These are phyloP conservation scores for Xylaria palmicola DNA, from an alignment of 495 filamentous ascomycete species.

Conservation along the genomic window DNA sequence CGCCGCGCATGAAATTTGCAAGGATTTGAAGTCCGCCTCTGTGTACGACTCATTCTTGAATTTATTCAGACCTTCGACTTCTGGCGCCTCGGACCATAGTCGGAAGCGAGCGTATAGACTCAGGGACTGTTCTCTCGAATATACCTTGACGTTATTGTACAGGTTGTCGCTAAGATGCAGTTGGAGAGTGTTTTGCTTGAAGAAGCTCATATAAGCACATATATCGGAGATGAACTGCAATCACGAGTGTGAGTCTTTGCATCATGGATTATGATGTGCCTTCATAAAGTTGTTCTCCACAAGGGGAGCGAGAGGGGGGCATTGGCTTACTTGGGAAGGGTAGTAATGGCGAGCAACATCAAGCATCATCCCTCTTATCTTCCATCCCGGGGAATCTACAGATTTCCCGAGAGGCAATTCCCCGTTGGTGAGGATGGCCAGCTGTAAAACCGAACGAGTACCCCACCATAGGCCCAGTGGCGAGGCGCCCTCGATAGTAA, in stretches of 20 bases:
- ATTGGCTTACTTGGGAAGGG: slow-evolving; percentile 34
- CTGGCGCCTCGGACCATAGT: slow-evolving; percentile 33
- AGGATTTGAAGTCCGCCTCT: slow-evolving; percentile 39
- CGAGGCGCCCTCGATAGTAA: slow-evolving; percentile 50
- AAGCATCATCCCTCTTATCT: slow-evolving; percentile 47
- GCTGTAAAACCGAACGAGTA: slow-evolving; percentile 50
- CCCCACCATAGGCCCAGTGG: slow-evolving; percentile 55
- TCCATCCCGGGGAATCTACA: slow-evolving; percentile 51
- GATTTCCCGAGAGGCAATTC: slow-evolving; percentile 37
- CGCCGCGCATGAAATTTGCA: slow-evolving; percentile 45
- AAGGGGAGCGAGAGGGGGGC: neutral
- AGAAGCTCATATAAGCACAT: slow-evolving; percentile 54
- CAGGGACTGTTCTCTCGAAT: slow-evolving; percentile 38
- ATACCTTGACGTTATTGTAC: slow-evolving; percentile 40
- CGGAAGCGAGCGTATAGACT: slow-evolving; percentile 48
- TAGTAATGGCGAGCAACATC: slow-evolving; percentile 53
- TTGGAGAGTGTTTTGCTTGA: slow-evolving; percentile 57
- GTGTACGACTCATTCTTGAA: slow-evolving; percentile 51
- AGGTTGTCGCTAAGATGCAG: slow-evolving; percentile 54
- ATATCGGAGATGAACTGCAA: slow-evolving; percentile 49
- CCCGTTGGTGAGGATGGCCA: slow-evolving; percentile 36
- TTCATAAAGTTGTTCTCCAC: neutral
- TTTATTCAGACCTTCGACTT: slow-evolving; percentile 44
- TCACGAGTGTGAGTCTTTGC: neutral
- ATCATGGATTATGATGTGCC: neutral